A percentile compares a stretch with the other conserved stretches of the same genome.
phyloP scores from a whole-genome alignment of 176 grass and related monocot species.

The Chrysopogon serrulatus region DNA sequence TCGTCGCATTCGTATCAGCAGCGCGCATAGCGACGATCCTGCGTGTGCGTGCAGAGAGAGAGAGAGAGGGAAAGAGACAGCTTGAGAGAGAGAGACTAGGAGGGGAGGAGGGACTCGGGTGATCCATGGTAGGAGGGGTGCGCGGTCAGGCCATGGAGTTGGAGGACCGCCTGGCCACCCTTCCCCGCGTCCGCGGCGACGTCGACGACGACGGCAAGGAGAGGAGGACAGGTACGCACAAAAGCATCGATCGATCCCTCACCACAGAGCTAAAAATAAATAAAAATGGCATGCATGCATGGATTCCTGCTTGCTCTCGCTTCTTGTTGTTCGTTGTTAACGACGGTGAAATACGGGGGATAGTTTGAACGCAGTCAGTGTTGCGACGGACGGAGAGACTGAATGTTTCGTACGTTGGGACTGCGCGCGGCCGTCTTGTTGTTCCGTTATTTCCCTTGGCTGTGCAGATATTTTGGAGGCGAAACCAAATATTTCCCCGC shows the following conservation, averaged over 20 bases:
- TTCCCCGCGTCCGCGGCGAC: slow-evolving; percentile 26
- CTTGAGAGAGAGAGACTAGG: background rate
- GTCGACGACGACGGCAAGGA: slow-evolving; percentile 62
- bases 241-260: background rate
- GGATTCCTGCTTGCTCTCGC: background rate
- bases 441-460: background rate
- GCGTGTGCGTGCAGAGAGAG: background rate
- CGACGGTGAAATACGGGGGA: too few species aligned
- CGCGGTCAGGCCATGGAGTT: slow-evolving; percentile 18
- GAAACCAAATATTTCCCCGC: background rate
- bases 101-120: background rate
- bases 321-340: background rate
- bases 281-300: background rate
- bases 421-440: background rate
- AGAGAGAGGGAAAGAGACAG: too few species aligned
- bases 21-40: background rate
- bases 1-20: too few species aligned
- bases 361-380: too few species aligned
- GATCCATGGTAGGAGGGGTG: background rate
- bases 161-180: background rate
- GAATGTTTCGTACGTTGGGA: background rate
- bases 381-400: too few species aligned
- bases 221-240: slow-evolving; percentile 36
- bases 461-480: background rate
- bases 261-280: background rate